Evolutionary conservation across 805 yeast species (phyloP), one percentile per base, ranked within the genome.

Genomic region (Candida tammaniensis): DNA sequence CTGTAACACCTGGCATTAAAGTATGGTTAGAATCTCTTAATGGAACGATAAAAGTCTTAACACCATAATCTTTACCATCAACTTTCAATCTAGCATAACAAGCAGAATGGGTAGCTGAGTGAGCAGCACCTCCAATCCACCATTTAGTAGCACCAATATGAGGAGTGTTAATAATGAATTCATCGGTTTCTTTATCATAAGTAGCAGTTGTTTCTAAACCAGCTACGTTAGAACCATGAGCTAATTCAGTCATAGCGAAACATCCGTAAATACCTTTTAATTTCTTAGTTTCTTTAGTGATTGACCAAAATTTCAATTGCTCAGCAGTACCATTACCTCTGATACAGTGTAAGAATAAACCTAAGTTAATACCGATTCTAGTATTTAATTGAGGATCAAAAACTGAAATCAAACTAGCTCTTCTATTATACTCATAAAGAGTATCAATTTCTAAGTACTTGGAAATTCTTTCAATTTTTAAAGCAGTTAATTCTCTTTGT

Each of bases 311-410:
- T 27, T 78, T 67, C 49, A 82, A 74, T 68, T 89, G 98, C 38
- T 78, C 86, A 21, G 76, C 72, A 7, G 97, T 82, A 45, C 96
- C 98, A 49, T 85, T 83, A 42, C 96, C 96, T 47, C 82, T 77
- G 38, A 89, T 64, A 38, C 95, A 86, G 38, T 78, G 75, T 34
- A 86, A 71, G 55, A 91, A 91, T 38, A 89, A 70, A 4, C 96
- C 96, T 45, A 82, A 69, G 65, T 89, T 95, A 36, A 89, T 88
- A 26, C 95, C 96, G 32, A 86, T 60, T 49, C 98, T 76, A 20
- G 96, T 88, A 33, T 79, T 77, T 28, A 84, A 64, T 47, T 80
- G 81, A 12, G 95, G 94, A 57, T 91, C 97, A 42, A 80, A 71
- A 27, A 80, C 66, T 12, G 79, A 78, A 19, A 81, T 57, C 37